phyloP scores from a whole-genome alignment of 345 rosid genomes.

The Salix udensis region DNA sequence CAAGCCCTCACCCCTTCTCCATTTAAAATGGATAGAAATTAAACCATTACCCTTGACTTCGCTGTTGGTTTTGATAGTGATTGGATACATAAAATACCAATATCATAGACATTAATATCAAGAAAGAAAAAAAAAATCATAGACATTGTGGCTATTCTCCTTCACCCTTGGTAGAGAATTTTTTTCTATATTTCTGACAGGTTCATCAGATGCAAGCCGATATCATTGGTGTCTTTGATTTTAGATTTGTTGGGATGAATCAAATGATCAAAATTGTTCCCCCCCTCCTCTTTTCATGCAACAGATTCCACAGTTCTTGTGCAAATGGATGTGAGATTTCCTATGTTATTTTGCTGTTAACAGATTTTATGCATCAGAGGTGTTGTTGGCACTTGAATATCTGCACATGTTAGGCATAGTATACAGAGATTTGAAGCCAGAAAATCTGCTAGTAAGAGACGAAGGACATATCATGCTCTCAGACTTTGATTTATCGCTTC shows the following conservation, averaged over 20 bases:
- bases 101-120: neutral
- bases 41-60: neutral
- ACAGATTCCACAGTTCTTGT: neutral
- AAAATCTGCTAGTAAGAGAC: slow-evolving; percentile 78
- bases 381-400: slow-evolving; percentile 81
- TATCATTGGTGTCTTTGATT: neutral
- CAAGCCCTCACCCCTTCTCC: neutral
- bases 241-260: neutral
- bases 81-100: neutral
- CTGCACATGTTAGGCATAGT: slow-evolving; percentile 94
- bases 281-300: neutral
- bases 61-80: neutral
- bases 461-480: slow-evolving; percentile 94
- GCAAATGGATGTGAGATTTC: neutral
- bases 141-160: neutral
- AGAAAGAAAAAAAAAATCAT: neutral
- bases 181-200: neutral
- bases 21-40: neutral
- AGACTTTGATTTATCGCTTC: slow-evolving; percentile 81
- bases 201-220: neutral
- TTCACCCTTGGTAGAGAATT: neutral
- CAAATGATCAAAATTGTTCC: neutral
- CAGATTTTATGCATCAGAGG: slow-evolving; percentile 91
- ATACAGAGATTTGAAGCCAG: slow-evolving; percentile 86
- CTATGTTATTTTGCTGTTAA: neutral